These are phyloP conservation scores for Boletus reticuloceps DNA, from an alignment of 768 basidiomycete species.

Conservation along the genomic window DNA sequence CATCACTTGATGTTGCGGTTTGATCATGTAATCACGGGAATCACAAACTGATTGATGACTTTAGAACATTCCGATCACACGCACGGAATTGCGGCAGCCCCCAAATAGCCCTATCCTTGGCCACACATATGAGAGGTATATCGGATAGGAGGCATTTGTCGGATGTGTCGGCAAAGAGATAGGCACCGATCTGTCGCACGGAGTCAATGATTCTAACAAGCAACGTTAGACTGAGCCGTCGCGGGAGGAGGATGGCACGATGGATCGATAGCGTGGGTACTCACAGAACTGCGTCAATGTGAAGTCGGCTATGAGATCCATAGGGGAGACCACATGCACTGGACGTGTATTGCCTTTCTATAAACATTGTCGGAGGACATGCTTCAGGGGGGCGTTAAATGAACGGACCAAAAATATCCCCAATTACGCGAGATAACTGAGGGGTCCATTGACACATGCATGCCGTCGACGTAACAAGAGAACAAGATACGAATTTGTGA, in stretches of 20 bases:
- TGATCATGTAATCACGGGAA: slow-evolving; percentile 26
- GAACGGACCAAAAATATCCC: slow-evolving; percentile 11
- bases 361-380: slow-evolving; percentile 1
- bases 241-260: slow-evolving; percentile 12
- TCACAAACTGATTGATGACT: slow-evolving; percentile 14
- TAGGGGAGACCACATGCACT: slow-evolving; percentile 3
- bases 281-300: background rate
- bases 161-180: slow-evolving; percentile 17
- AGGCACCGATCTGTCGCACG: slow-evolving; percentile 19
- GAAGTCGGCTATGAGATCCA: slow-evolving; percentile 4
- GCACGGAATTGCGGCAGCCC: slow-evolving; percentile 8
- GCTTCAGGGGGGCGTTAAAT: slow-evolving; percentile 10
- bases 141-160: slow-evolving; percentile 22
- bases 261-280: slow-evolving; percentile 14
- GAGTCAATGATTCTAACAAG: slow-evolving; percentile 8
- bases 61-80: slow-evolving; percentile 20
- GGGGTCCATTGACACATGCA: slow-evolving; percentile 11
- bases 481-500: slow-evolving; percentile 3
- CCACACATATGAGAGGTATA: background rate
- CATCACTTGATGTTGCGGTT: slow-evolving; percentile 5
- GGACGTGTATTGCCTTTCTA: slow-evolving; percentile 3
- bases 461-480: slow-evolving; percentile 28
- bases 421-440: slow-evolving; percentile 20
- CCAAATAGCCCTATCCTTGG: slow-evolving; percentile 1
- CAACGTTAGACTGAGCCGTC: slow-evolving; percentile 12